Evolutionary conservation across 805 yeast genomes (phyloP), one percentile per base, ranked within the genome.

Genomic region (Brettanomyces sp.): DNA sequence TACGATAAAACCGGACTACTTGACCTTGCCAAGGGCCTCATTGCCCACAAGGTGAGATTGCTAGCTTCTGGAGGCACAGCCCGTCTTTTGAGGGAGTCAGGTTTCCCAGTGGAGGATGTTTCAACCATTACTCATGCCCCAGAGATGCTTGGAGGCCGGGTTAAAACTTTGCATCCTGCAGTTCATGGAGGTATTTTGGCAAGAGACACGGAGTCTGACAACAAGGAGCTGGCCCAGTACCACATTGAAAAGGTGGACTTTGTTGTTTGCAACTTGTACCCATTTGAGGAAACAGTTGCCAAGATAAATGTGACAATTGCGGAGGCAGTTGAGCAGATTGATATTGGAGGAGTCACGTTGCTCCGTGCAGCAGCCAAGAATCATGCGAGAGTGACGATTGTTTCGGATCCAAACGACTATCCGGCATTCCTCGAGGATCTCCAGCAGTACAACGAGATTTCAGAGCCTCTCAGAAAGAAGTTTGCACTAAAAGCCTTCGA

Each of bases 11-110:
- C 99, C 47, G 99, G 99, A 39, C 73, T 93, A 53, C 72, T 93
- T 58, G 99, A 93, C 66, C 77, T 93, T 54, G 98, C 98, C 56
- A 93, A 93, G 71, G 99, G 99, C 42, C 78, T 93, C 49, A 83
- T 78, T 51, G 84, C 83, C 57, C 85, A 88, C 68, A 79, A 88
- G 52, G 96, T 93, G 55, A 81, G 97, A 59, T 80, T 93, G 53
- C 76, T 93, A 48, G 99, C 98, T 44, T 87, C 96, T 37, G 99
- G 99, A 50, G 99, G 99, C 64, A 93, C 99, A 46, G 95, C 99
- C 47, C 80, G 77, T 60, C 73, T 93, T 73, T 81, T 93, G 47
- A 83, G 96, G 64, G 99, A 90, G 67, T 95, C 97, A 47, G 98
- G 98, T 11, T 91, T 93, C 80, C 91, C 95, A 40, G 98, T 93